Evolutionary conservation across 176 grass and related monocot species (phyloP), one percentile per base, ranked within the genome.

Genomic region (Ensete ventricosum): DNA sequence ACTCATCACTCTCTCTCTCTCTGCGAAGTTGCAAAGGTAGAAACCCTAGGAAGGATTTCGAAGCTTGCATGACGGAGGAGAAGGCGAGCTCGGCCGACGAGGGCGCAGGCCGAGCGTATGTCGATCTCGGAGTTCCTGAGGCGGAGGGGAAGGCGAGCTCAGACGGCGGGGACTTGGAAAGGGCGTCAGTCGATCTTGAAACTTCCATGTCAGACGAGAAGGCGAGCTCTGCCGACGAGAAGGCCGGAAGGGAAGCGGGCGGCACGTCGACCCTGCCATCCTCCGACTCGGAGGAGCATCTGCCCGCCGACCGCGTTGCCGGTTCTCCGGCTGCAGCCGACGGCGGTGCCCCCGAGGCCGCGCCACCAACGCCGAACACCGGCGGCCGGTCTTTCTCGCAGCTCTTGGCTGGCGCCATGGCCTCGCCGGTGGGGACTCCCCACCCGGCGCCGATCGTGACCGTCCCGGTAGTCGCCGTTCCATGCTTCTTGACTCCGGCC

Each of bases 401-500:
- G 60, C 84, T 69, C n/a, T 22, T 52, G 24, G 85, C 54, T 10
- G 63, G 76, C 21, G 66, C 49, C 49, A 87, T 76, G 76, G 54
- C 54, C n/a, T 79, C 69, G 49, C 74, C 81, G 51, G 11, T 23
- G 63, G 63, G 10, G 63, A 65, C 48, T n/a, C 71, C 76, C 20
- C 14, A 12, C 59, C 55, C 83, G 11, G 49, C 72, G 11, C 78
- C 84, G 64, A 87, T 85, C 82, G 76, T 85, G 1, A 75, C 88
- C 5, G 77, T 82, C 63, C 90, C 87, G 3, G 73, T 92, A 80
- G 73, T 93, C 29, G 87, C 89, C 11, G 79, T 90, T 52, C 87
- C 85, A 0, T 87, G 85, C 74, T 87, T 93, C 77, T 72, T 91
- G 22, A 78, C 88, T n/a, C 65, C 81, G 10, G 80, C 80, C 22